Conservation (phyloP, 768 basidiomycete genomes). For the Mycena sanguinolenta region DNA sequence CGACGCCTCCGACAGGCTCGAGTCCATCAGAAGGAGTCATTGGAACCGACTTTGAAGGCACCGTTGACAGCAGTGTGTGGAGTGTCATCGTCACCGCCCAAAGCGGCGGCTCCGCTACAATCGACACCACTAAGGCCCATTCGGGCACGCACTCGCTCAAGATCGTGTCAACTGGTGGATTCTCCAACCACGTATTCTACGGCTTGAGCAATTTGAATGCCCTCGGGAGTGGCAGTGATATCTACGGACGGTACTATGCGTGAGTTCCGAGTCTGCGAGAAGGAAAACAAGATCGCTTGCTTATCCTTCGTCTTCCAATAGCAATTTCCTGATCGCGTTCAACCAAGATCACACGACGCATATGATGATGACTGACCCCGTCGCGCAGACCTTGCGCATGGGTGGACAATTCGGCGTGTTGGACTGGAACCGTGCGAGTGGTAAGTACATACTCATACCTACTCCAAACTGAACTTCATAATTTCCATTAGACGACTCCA, state of each 20-base stretch:
- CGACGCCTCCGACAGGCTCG: conserved; percentile 30
- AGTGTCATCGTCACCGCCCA: conserved; percentile 35
- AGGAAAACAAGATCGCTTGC: conserved; percentile 21
- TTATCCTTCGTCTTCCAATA: conserved; percentile 30
- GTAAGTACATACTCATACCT: too few species aligned
- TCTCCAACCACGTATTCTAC: too few species aligned
- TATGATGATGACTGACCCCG: conserved; percentile 42
- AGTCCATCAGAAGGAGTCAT: conserved; percentile 32
- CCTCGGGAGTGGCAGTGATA: conserved; percentile 34
- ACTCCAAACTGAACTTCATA: too few species aligned
- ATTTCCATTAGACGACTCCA: too few species aligned
- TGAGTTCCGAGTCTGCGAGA: conserved; percentile 32
- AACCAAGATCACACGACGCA: too few species aligned
- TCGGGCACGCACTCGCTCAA: conserved; percentile 38
- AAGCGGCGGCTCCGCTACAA: conserved; percentile 37
- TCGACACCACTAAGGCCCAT: conserved; percentile 39
- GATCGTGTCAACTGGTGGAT: conserved; percentile 37
- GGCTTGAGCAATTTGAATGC: too few species aligned
- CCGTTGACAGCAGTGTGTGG: conserved; percentile 31
- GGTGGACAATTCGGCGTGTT: conserved; percentile 40
- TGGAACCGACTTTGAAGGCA: conserved; percentile 38
- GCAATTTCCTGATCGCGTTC: conserved; percentile 38
- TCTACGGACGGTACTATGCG: conserved; percentile 39
- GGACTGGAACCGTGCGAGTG: too few species aligned
- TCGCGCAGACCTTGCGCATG: conserved; percentile 39